A percentile compares a stretch with the other conserved stretches of the same genome.
These are phyloP conservation scores for Colletotrichum echinochloae DNA, from an alignment of 2,329 filamentous ascomycete species.

Conservation along the genomic window DNA sequence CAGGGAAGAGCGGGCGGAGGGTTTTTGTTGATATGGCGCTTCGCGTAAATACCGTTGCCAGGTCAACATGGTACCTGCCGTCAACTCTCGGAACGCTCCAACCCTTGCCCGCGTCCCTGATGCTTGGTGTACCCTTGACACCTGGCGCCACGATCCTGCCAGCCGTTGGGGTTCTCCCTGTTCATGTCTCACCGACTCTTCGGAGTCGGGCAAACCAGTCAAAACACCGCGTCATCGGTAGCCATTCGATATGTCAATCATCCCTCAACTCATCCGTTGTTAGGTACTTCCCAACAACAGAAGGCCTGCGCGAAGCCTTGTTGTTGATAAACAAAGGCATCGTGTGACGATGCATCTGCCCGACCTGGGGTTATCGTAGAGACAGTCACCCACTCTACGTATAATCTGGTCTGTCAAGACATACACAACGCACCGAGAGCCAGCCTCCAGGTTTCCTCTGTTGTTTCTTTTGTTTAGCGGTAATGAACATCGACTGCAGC, in stretches of 20 bases:
- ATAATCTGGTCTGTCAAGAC: not conserved
- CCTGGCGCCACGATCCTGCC: not conserved
- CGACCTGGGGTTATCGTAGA: not conserved
- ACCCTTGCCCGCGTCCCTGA: constrained; percentile 21
- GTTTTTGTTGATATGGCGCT: constrained; percentile 42
- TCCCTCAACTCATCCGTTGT: not conserved
- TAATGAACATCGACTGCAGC: not conserved
- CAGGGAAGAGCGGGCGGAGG: constrained; percentile 34
- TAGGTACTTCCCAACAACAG: not conserved
- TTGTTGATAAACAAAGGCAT: constrained; percentile 14
- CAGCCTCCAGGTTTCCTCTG: not conserved
- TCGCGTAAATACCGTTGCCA: constrained; percentile 39
- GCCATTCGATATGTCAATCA: not conserved
- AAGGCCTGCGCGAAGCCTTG: not conserved
- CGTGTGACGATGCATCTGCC: not conserved
- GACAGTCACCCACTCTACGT: not conserved
- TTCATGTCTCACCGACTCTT: not conserved
- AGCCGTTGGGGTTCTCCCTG: not conserved
- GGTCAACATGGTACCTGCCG: constrained; percentile 10
- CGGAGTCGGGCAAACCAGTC: not conserved
- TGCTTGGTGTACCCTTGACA: not conserved
- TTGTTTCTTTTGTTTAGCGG: not conserved
- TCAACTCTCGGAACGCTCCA: constrained; percentile 34
- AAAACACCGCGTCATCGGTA: constrained; percentile 21
- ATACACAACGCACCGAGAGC: not conserved